Evolutionary conservation across 805 yeast genomes (phyloP).

Genomic region (Yarrowia porcina): DNA sequence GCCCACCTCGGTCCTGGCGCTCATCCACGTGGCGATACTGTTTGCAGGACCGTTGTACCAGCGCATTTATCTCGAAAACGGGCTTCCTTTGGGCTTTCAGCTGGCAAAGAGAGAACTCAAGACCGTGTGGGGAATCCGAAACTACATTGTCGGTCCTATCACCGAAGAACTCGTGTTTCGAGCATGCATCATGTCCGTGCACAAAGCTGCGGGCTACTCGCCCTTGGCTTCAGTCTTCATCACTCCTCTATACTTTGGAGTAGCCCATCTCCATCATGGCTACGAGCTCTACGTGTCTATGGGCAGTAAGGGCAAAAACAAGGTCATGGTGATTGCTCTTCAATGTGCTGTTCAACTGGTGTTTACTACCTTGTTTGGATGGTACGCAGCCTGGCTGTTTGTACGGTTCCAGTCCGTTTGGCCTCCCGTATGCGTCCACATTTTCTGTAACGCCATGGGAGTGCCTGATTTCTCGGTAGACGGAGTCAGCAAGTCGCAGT

Average conservation of each 20-base stretch:
- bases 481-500: slow-evolving; percentile 29
- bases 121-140: slow-evolving; percentile 40
- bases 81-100: slow-evolving; percentile 22
- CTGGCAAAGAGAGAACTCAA: slow-evolving; percentile 14
- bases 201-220: slow-evolving; percentile 32
- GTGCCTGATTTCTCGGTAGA: slow-evolving; percentile 47
- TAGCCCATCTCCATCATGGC: slow-evolving; percentile 79
- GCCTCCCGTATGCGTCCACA: slow-evolving; percentile 58
- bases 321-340: slow-evolving; percentile 39
- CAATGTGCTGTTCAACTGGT: slow-evolving; percentile 50
- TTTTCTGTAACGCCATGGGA: slow-evolving; percentile 67
- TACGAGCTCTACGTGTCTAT: slow-evolving; percentile 42
- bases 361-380: slow-evolving; percentile 72
- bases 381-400: slow-evolving; percentile 56
- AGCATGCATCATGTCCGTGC: slow-evolving; percentile 41
- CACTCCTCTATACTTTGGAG: slow-evolving; percentile 67
- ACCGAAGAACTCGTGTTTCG: slow-evolving; percentile 77
- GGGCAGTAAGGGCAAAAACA: slow-evolving; percentile 31
- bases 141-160: slow-evolving; percentile 66
- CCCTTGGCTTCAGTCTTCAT: slow-evolving; percentile 31
- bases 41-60: slow-evolving; percentile 51
- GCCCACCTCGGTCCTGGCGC: slow-evolving; percentile 7
- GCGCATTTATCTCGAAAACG: slow-evolving; percentile 34
- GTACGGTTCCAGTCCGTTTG: slow-evolving; percentile 53
- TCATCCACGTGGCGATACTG: slow-evolving; percentile 36